A percentile compares a stretch with the other conserved stretches of the same genome.
These are phyloP conservation scores for Lactuca sativa DNA, from an alignment of 129 eudicot species.

Conservation along the genomic window DNA sequence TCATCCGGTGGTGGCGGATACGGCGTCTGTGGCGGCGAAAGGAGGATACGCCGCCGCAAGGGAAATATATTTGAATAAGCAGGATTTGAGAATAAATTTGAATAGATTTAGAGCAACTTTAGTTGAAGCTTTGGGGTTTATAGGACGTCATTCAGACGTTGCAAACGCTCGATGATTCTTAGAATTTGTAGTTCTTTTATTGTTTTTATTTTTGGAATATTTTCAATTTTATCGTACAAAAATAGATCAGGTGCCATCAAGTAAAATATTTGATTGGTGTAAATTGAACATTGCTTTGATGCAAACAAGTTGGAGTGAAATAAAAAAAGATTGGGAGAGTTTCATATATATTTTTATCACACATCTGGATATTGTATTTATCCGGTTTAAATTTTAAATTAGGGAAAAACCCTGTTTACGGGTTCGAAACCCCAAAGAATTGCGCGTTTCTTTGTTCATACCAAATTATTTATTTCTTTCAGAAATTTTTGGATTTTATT, in stretches of 20 bases:
- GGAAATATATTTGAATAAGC: conserved; percentile 55
- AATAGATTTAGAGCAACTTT: conserved; percentile 50
- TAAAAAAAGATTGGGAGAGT: no score
- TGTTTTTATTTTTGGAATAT: not conserved
- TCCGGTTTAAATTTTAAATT: no score
- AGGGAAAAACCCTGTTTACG: no score
- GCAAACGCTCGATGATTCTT: not conserved
- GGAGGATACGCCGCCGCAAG: conserved; percentile 49
- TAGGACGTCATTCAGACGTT: conserved; percentile 31
- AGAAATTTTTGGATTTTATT: no score
- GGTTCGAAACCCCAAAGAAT: no score
- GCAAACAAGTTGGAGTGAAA: not conserved
- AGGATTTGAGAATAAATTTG: conserved; percentile 56
- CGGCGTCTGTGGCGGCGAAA: conserved; percentile 40
- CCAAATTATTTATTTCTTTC: no score
- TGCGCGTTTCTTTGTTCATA: no score
- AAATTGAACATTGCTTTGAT: not conserved
- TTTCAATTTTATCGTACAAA: not conserved
- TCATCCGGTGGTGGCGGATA: conserved; percentile 55
- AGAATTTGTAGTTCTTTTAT: not conserved
- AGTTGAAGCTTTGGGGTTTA: conserved; percentile 42
- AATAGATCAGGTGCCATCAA: not conserved
- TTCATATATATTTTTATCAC: no score
- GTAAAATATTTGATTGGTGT: conserved; percentile 5
- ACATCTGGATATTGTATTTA: no score